These are phyloP conservation scores for Lanmaoa rubissima DNA, from an alignment of 768 basidiomycete genomes.

Conservation along the genomic window DNA sequence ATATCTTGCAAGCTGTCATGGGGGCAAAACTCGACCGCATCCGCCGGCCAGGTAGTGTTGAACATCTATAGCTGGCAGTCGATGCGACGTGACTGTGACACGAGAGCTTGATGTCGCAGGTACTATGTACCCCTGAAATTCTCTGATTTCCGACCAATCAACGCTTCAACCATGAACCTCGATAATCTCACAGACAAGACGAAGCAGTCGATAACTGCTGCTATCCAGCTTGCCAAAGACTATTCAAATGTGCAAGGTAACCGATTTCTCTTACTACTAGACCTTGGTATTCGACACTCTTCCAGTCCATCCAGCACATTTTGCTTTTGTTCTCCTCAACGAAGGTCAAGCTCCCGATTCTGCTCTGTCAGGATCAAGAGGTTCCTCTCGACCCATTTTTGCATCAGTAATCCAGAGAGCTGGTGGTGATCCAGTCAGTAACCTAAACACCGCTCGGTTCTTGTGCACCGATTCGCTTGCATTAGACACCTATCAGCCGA, in stretches of 20 bases:
- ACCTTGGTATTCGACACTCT: constrained; percentile 2
- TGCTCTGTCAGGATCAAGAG: constrained; percentile 34
- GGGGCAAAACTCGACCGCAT: constrained; percentile 91
- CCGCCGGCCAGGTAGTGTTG: constrained; percentile 83
- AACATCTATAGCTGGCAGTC: constrained; percentile 13
- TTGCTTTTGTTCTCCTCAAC: constrained; percentile 78
- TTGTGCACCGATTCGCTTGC: background rate
- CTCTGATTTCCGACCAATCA: background rate
- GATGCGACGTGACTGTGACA: constrained; percentile 6
- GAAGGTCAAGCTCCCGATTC: constrained; percentile 46
- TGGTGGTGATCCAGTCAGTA: constrained; percentile 77
- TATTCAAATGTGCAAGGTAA: constrained; percentile 79
- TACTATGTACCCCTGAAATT: background rate
- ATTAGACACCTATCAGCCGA: constrained; percentile 60
- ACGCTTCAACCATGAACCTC: constrained; percentile 41
- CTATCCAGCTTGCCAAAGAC: constrained; percentile 81
- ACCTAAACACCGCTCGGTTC: background rate
- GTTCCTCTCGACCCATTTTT: constrained; percentile 60
- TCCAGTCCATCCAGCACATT: constrained; percentile 77
- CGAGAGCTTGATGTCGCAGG: background rate
- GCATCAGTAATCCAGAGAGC: constrained; percentile 75
- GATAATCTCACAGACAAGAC: constrained; percentile 84
- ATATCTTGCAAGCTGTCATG: constrained; percentile 54
- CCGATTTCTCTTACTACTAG: background rate
- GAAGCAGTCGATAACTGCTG: constrained; percentile 62